A percentile compares a stretch with the other conserved stretches of the same genome.
phyloP scores from a whole-genome alignment of 495 filamentous ascomycete species.

The Schizothecium vesticola region DNA sequence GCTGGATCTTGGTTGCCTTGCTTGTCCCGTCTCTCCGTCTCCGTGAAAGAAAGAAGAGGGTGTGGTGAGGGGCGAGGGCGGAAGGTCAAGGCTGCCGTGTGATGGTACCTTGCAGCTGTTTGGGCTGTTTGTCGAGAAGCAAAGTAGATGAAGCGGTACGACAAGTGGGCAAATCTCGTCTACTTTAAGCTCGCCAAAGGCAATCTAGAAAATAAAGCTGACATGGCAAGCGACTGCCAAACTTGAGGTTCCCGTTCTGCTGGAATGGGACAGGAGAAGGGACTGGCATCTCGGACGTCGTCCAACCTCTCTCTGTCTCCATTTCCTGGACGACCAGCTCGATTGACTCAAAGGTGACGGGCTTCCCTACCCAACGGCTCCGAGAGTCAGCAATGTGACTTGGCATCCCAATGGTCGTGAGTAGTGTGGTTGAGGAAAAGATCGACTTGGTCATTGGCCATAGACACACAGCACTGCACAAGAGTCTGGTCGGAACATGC shows the following conservation, averaged over 20 bases:
- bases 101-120: slow-evolving; percentile 16
- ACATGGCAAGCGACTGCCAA: slow-evolving; percentile 2
- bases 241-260: neutral
- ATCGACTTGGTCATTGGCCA: neutral
- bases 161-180: slow-evolving; percentile 6
- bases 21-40: neutral
- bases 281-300: neutral
- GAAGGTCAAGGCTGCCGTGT: slow-evolving; percentile 3
- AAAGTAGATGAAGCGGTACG: slow-evolving; percentile 7
- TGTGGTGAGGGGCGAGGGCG: neutral
- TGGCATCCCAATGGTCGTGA: neutral
- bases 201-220: slow-evolving; percentile 6
- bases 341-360: neutral
- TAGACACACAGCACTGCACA: neutral
- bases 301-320: neutral
- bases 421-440: neutral
- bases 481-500: neutral
- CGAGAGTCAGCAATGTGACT: neutral
- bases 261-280: neutral
- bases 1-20: neutral
- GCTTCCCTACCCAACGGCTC: neutral
- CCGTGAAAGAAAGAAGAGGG: neutral
- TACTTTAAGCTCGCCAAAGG: neutral
- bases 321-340: neutral
- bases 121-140: slow-evolving; percentile 2